A percentile compares a stretch with the other conserved stretches of the same genome.
These are phyloP conservation scores for Salix suchowensis DNA, from an alignment of 345 rosid genomes.

Conservation along the genomic window DNA sequence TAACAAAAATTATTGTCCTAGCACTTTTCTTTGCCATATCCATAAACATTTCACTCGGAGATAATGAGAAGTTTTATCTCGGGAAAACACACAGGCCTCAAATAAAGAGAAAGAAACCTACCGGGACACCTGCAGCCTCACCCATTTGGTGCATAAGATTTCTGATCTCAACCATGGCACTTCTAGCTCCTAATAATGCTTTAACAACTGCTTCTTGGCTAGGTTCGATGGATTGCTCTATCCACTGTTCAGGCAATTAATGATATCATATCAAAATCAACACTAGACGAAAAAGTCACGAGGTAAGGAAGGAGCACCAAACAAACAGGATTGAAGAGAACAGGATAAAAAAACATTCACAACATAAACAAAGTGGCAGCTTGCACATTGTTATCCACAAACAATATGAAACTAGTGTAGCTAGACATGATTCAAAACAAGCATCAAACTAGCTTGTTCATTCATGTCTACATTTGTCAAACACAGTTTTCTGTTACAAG, in stretches of 20 bases:
- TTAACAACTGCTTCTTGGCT: conserved; percentile 50
- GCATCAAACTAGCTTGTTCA: neutral
- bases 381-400: neutral
- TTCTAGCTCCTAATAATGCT: conserved; percentile 66
- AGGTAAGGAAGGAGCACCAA: neutral
- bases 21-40: neutral
- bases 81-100: neutral
- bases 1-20: neutral
- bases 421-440: neutral
- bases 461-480: neutral
- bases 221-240: conserved; percentile 52
- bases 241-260: conserved; percentile 63
- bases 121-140: conserved; percentile 81
- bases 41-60: neutral
- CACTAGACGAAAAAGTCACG: neutral
- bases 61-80: neutral
- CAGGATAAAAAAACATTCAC: neutral
- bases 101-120: conserved; percentile 21
- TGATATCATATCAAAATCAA: conserved; percentile 13
- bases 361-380: neutral
- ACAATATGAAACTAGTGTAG: neutral
- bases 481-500: neutral
- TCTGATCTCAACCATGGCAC: conserved; percentile 73
- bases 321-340: neutral
- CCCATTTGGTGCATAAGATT: conserved; percentile 77